phyloP scores from a whole-genome alignment of 192 early-diverging fungal genomes.

The Linnemannia exigua region DNA sequence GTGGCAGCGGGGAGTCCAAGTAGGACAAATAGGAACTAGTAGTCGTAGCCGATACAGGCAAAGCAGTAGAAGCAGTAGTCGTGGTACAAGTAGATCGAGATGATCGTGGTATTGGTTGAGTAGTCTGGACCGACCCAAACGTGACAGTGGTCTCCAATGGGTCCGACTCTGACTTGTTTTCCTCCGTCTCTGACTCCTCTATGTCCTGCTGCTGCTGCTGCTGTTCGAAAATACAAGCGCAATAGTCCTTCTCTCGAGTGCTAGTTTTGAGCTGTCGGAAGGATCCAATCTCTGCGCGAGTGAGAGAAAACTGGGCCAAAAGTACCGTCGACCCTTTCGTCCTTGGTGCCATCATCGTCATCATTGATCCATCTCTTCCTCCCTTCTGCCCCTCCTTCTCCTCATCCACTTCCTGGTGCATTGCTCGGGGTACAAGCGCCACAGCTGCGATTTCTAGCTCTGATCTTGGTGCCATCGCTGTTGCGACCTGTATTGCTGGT shows the following conservation, averaged over 20 bases:
- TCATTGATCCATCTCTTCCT: not conserved
- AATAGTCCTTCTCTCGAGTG: constrained; percentile 19
- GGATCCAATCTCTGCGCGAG: constrained; percentile 21
- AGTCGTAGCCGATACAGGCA: not conserved
- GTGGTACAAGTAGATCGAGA: not conserved
- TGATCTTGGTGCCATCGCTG: not conserved
- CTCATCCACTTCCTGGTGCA: not conserved
- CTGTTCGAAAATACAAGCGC: constrained; percentile 10
- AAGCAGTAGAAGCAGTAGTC: not conserved
- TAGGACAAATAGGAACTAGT: not conserved
- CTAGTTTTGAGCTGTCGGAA: constrained; percentile 23
- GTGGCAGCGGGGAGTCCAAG: not conserved
- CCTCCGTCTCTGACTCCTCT: not conserved
- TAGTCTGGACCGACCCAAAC: not conserved
- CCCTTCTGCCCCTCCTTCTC: not conserved
- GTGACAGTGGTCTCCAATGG: too few relatives aligned
- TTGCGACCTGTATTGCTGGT: not conserved
- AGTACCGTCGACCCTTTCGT: not conserved
- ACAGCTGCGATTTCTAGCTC: not conserved
- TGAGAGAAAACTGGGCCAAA: constrained; percentile 13
- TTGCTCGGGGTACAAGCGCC: not conserved
- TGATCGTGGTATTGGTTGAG: not conserved
- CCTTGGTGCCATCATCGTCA: not conserved
- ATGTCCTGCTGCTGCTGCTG: not conserved
- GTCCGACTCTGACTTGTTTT: not conserved